Evolutionary conservation across 805 yeast genomes (phyloP), one percentile per base, ranked within the genome.

Genomic region (Nakazawaea anatomiae): DNA sequence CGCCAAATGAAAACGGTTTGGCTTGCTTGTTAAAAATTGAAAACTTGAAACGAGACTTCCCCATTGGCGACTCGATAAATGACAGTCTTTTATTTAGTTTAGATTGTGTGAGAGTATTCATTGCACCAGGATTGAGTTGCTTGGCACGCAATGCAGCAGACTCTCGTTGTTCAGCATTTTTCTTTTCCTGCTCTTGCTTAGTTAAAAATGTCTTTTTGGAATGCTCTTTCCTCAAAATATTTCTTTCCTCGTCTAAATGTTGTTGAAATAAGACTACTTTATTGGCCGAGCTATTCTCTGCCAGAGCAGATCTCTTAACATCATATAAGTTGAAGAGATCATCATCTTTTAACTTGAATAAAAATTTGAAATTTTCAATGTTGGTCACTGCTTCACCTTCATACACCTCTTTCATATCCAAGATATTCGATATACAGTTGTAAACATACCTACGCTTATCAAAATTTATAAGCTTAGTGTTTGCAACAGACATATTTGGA

Each of bases 371-470:
- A 39, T 74, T 25, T 28, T 48, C 46, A 4, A 72, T 64, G 29
- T 73, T 70, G 54, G 66, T 67, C 29, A 58, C 57, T 44, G 64
- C 58, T 29, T 55, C 48, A 9, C 43, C 42, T 5, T 44, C 44
- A 8, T 14, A 28, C 1, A 27, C 63, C 5, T 65, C 60, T 52
- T 66, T 69, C 66, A 80, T 62, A 50, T 74, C 79, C 43, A 73
- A 56, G 14, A 83, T 72, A 54, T 82, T 82, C 27, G 79, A 69
- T 36, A 85, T 70, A 53, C 85, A 71, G 59, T 84, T 82, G 66
- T 78, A 80, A 4, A 80, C 78, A 64, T 82, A 85, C 48, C 92
- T 74, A 54, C 85, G 76, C 68, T 92, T 92, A 66, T 89, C 96
- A 66, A 91, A 92, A 61, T 92, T 91, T 58, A 91, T 80, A 54